phyloP scores from a whole-genome alignment of 768 basidiomycete genomes.

The Tylopilus felleus region DNA sequence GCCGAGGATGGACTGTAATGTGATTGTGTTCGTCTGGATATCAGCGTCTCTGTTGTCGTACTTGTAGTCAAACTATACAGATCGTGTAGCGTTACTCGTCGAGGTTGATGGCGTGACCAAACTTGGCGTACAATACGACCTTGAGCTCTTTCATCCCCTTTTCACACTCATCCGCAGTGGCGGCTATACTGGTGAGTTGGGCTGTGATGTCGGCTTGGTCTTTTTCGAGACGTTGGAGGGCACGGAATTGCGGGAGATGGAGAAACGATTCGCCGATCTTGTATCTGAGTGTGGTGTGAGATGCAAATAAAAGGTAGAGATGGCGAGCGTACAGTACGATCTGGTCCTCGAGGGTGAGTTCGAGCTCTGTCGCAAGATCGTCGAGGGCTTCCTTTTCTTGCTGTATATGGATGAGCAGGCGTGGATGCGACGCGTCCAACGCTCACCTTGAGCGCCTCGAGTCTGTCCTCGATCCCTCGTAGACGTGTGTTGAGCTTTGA shows the following conservation, averaged over 20 bases:
- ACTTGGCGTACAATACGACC: slow-evolving; percentile 80
- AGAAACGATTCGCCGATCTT: slow-evolving; percentile 88
- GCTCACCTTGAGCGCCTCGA: slow-evolving; percentile 68
- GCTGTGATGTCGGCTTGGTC: slow-evolving; percentile 60
- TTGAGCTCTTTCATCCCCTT: slow-evolving; percentile 79
- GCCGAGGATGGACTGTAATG: slow-evolving; percentile 20
- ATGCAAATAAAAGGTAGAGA: not conserved
- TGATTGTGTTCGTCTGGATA: not conserved
- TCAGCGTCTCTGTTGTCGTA: not conserved
- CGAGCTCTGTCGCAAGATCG: slow-evolving; percentile 83
- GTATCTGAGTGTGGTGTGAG: slow-evolving; percentile 53
- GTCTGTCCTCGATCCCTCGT: slow-evolving; percentile 65
- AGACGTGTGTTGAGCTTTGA: slow-evolving; percentile 86
- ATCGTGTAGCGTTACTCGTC: slow-evolving; percentile 58
- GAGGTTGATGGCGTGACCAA: slow-evolving; percentile 89
- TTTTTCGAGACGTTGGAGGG: slow-evolving; percentile 62
- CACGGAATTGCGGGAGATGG: slow-evolving; percentile 66
- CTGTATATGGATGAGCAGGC: slow-evolving; percentile 36
- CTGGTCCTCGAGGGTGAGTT: slow-evolving; percentile 84
- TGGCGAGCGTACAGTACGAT: slow-evolving; percentile 58
- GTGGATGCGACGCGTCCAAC: not conserved
- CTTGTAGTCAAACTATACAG: not conserved
- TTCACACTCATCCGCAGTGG: slow-evolving; percentile 62
- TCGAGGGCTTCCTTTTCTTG: slow-evolving; percentile 94
- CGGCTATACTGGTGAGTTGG: slow-evolving; percentile 49